Conservation (phyloP, 73 alveolate genomes). For the Paramecium primaurelia region DNA sequence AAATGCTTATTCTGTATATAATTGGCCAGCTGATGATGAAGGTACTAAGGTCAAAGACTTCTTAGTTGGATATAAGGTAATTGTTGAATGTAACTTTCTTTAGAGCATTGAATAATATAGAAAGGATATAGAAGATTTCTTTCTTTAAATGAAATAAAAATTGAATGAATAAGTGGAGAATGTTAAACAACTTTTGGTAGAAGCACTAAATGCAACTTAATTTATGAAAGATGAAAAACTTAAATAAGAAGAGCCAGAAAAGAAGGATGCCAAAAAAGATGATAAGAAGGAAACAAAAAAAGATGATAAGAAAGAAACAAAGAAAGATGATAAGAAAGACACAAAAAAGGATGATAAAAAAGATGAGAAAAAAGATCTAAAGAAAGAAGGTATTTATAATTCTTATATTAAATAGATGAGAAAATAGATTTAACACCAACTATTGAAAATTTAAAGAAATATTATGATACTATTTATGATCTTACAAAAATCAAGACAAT, state of each 20-base stretch:
- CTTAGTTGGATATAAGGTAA: not conserved
- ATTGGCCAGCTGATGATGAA: constrained; percentile 46
- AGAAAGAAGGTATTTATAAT: not conserved
- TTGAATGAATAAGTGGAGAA: not conserved
- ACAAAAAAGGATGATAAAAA: constrained; percentile 6
- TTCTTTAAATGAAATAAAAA: not conserved
- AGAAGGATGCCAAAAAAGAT: not conserved
- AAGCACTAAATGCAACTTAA: not conserved
- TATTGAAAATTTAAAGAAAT: constrained; percentile 4
- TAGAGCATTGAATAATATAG: constrained; percentile 6
- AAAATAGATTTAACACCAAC: not conserved
- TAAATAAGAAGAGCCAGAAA: not conserved
- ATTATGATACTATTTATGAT: constrained; percentile 13
- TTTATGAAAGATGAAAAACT: not conserved
- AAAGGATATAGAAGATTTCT: constrained; percentile 28
- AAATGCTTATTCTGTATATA: not conserved
- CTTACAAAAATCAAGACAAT: not conserved
- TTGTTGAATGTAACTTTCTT: constrained; percentile 3
- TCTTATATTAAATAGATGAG: not conserved
- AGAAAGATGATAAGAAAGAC: constrained; percentile 42
- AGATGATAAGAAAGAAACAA: constrained; percentile 20
- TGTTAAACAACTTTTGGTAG: not conserved
- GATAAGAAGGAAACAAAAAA: not conserved
- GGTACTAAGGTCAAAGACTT: not conserved
- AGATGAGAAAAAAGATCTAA: not conserved